Evolutionary conservation across 495 filamentous ascomycete species (phyloP).

Genomic region (Mycothermus thermophilus): DNA sequence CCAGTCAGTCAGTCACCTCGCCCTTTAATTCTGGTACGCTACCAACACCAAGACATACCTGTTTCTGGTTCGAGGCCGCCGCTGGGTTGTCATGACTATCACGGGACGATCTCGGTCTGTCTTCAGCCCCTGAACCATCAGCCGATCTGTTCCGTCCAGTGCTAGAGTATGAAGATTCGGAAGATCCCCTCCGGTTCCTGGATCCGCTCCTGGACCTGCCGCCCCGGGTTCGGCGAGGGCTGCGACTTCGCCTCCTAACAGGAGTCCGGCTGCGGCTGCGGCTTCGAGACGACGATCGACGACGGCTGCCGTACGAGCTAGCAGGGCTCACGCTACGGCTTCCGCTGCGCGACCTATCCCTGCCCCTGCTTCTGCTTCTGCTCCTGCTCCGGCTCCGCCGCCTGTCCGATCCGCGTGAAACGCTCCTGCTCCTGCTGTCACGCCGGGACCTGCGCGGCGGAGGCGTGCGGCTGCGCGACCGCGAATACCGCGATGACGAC

Average conservation of each 20-base stretch:
- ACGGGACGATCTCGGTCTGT: slow-evolving; percentile 29
- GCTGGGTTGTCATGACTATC: slow-evolving; percentile 16
- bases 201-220: slow-evolving; percentile 2
- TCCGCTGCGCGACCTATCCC: slow-evolving; percentile 21
- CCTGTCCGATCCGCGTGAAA: slow-evolving; percentile 18
- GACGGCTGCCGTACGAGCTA: slow-evolving; percentile 29
- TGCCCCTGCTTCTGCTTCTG: slow-evolving; percentile 14
- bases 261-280: slow-evolving; percentile 8
- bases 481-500: slow-evolving; percentile 23
- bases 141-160: slow-evolving; percentile 37
- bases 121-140: slow-evolving; percentile 50
- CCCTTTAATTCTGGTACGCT: not conserved
- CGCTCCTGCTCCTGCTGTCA: slow-evolving; percentile 30
- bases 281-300: slow-evolving; percentile 21
- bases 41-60: slow-evolving; percentile 25
- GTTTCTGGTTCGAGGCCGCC: slow-evolving; percentile 17
- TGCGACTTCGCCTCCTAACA: slow-evolving; percentile 8
- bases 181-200: slow-evolving; percentile 17
- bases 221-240: not conserved
- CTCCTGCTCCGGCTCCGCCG: slow-evolving; percentile 31
- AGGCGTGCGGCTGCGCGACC: slow-evolving; percentile 20
- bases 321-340: slow-evolving; percentile 15
- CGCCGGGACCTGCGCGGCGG: slow-evolving; percentile 30
- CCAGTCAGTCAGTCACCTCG: not conserved
- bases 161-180: slow-evolving; percentile 27